A percentile compares a stretch with the other conserved stretches of the same genome.
phyloP scores from a whole-genome alignment of 2,329 filamentous ascomycete species.

The Aurifilum marmelostoma region DNA sequence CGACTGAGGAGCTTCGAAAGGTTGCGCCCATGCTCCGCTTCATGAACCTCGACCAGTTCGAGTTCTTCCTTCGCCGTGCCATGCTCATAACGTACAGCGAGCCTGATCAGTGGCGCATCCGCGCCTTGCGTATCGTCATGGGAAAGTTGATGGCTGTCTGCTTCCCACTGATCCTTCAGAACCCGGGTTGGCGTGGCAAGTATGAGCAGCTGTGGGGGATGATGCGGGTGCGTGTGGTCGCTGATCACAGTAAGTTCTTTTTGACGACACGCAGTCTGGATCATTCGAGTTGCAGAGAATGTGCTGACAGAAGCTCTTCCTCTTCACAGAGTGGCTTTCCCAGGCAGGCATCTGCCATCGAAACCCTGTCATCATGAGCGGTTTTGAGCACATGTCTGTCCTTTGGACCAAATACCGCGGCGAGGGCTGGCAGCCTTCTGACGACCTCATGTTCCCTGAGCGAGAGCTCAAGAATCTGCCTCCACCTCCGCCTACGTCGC shows the following conservation, averaged over 20 bases:
- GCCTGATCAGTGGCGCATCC: conserved; percentile 29
- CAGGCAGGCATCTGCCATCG: conserved; percentile 11
- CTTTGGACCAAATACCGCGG: conserved; percentile 14
- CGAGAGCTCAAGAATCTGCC: background rate
- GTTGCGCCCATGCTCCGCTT: conserved; percentile 22
- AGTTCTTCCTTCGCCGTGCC: conserved; percentile 32
- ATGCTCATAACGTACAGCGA: conserved; percentile 35
- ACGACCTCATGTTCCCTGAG: conserved; percentile 16
- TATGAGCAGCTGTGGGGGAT: conserved; percentile 16
- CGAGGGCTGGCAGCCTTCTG: conserved; percentile 17
- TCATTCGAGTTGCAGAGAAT: background rate
- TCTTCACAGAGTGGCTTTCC: conserved; percentile 20
- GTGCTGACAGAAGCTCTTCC: background rate
- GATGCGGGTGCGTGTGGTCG: conserved; percentile 14
- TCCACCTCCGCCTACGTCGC: background rate
- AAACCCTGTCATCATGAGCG: conserved; percentile 13
- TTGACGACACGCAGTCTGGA: background rate
- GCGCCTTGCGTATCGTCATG: conserved; percentile 33
- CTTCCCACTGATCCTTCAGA: conserved; percentile 33
- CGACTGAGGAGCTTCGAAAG: conserved; percentile 51
- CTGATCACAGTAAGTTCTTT: conserved; percentile 22
- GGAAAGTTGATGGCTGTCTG: conserved; percentile 33
- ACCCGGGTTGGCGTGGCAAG: conserved; percentile 24
- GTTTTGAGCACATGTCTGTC: conserved; percentile 21
- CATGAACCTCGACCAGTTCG: conserved; percentile 30